Evolutionary conservation across 768 basidiomycete genomes (phyloP).

Genomic region (Coprinopsis cinerea): DNA sequence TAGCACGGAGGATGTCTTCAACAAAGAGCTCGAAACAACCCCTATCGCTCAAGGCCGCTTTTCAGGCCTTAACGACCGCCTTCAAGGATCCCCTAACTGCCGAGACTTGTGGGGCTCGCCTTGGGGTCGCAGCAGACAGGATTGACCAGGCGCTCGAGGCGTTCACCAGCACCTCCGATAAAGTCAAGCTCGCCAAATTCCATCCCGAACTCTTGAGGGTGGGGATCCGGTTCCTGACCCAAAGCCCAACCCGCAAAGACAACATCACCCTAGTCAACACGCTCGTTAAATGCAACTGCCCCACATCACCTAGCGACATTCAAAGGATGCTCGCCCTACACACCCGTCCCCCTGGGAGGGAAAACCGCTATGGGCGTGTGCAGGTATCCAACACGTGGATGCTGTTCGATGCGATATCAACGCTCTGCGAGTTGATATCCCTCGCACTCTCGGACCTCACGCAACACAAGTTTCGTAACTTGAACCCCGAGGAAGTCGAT

Average conservation of each 20-base stretch:
- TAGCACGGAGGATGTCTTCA: no score
- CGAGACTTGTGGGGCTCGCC: constrained; percentile 5
- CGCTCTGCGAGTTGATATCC: constrained; percentile 8
- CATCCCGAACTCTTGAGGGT: constrained; percentile 14
- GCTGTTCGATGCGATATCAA: constrained; percentile 13
- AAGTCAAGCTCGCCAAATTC: constrained; percentile 15
- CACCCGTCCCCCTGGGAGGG: background rate
- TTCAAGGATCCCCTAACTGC: background rate
- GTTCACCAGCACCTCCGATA: constrained; percentile 3
- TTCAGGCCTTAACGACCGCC: background rate
- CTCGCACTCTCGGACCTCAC: constrained; percentile 11
- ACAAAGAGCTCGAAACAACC: no score
- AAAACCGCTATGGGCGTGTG: constrained; percentile 1
- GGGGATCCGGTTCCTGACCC: constrained; percentile 16
- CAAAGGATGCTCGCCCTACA: background rate
- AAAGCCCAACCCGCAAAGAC: constrained; percentile 6
- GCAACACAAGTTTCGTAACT: constrained; percentile 13
- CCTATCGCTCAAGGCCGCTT: background rate
- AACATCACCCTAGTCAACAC: background rate
- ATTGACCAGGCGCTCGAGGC: constrained; percentile 10
- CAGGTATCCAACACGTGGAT: background rate
- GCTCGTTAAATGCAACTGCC: background rate
- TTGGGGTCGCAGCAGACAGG: constrained; percentile 12
- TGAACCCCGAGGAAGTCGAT: constrained; percentile 4
- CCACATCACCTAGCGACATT: no score